Conservation (phyloP, 345 rosid species). For the Triadica sebifera region DNA sequence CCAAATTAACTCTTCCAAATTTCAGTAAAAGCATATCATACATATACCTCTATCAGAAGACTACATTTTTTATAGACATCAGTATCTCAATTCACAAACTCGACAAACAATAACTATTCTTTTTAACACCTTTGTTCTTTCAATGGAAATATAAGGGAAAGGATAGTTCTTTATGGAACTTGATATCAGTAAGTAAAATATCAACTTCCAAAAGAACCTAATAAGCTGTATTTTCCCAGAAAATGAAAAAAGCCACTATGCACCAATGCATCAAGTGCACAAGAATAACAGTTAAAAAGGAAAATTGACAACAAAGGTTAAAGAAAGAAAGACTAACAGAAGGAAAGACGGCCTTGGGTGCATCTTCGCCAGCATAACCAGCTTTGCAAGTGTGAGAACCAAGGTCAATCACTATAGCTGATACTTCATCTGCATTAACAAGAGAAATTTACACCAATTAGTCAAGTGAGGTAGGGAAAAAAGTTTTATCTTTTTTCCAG, state of each 20-base stretch:
- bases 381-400: slow-evolving; percentile 99
- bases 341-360: slow-evolving; percentile 98
- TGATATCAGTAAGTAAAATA: neutral
- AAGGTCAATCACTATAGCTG: slow-evolving; percentile 95
- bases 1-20: neutral
- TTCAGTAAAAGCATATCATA: neutral
- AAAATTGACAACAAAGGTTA: neutral
- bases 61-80: neutral
- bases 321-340: slow-evolving; percentile 51
- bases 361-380: slow-evolving; percentile 99
- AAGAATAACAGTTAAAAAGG: neutral
- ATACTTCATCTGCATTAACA: slow-evolving; percentile 79
- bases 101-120: neutral
- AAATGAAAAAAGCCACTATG: neutral
- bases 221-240: neutral
- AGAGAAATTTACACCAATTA: slow-evolving; percentile 1
- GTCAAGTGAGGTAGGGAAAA: neutral
- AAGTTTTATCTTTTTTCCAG: neutral
- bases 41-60: neutral
- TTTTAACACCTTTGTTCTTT: neutral
- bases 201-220: neutral
- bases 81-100: neutral
- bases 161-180: neutral
- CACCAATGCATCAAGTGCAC: neutral
- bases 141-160: too few species aligned